Evolutionary conservation across 2,329 filamentous ascomycete species (phyloP), one percentile per base, ranked within the genome.

Genomic region (Colletotrichum spaethianum): DNA sequence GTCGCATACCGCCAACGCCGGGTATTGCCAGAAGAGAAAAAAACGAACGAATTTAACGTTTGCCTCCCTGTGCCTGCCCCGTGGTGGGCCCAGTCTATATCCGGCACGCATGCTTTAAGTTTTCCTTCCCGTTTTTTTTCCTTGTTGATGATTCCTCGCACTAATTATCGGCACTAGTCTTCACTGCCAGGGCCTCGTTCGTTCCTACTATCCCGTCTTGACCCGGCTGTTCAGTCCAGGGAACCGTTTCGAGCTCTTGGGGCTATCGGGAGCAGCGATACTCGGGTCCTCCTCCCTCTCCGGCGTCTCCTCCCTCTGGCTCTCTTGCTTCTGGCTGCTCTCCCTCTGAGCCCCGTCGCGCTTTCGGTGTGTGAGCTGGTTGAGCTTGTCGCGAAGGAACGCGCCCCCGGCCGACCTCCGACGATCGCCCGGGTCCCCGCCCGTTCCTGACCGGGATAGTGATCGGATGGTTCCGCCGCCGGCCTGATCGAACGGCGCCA

Each of bases 301-400:
- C 26, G 70, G 67, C 9, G 67, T 70, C 9, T 57, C 70, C 2
- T 70, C 70, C 12, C 55, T 71, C 2, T 66, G 61, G 14, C 26
- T 48, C 33, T 23, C 50, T 31, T 57, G 52, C 11, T 31, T 56
- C 9, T 56, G 64, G 28, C 57, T 70, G 3, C 28, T 73, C n/a
- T 75, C 76, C 52, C 75, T 75, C 44, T 69, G 72, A 3, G 57
- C 72, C 14, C 65, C 63, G 42, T 75, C 78, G 72, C 70, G 73
- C 72, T 77, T 75, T 65, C 76, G 75, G 50, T 72, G 66, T 36
- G 74, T 75, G 60, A 79, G 69, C 23, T 80, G 81, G 60, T 74
- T 82, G 14, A 82, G 52, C 73, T 80, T 84, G 33, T 83, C 82
- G 38, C 78, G 78, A 7, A 84, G 72, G 66, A 82, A 83, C 2